Conservation (phyloP, 305 asterid species). For the Striga hermonthica region DNA sequence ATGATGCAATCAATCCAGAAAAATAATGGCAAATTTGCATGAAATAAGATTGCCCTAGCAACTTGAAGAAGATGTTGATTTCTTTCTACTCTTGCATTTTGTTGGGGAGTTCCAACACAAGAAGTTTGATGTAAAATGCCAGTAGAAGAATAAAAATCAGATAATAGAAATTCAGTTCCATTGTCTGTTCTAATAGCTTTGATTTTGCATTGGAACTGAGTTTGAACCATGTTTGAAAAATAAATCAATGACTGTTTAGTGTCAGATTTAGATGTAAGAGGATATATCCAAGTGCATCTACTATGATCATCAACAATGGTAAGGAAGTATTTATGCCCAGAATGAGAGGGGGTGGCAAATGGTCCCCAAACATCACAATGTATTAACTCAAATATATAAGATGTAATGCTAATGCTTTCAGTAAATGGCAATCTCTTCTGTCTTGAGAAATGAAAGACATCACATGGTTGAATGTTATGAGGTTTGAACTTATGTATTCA, state of each 20-base stretch:
- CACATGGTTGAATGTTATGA: not conserved
- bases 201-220: not conserved
- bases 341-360: not conserved
- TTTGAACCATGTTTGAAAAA: too few species aligned
- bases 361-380: not conserved
- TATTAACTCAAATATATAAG: not conserved
- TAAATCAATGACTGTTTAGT: not conserved
- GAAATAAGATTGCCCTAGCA: not conserved
- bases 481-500: not conserved
- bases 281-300: not conserved
- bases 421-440: not conserved
- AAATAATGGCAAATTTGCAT: not conserved
- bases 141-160: too few species aligned
- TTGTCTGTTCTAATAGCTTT: not conserved
- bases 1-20: not conserved
- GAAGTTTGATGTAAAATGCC: not conserved
- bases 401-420: not conserved
- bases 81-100: not conserved
- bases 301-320: not conserved
- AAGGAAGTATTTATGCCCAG: not conserved
- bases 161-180: not conserved
- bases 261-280: not conserved
- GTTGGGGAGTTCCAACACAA: not conserved
- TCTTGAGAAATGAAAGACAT: not conserved
- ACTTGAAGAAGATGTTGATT: not conserved